These are phyloP conservation scores for Colletotrichum karsti DNA, from an alignment of 2,329 filamentous ascomycete genomes.

Conservation along the genomic window DNA sequence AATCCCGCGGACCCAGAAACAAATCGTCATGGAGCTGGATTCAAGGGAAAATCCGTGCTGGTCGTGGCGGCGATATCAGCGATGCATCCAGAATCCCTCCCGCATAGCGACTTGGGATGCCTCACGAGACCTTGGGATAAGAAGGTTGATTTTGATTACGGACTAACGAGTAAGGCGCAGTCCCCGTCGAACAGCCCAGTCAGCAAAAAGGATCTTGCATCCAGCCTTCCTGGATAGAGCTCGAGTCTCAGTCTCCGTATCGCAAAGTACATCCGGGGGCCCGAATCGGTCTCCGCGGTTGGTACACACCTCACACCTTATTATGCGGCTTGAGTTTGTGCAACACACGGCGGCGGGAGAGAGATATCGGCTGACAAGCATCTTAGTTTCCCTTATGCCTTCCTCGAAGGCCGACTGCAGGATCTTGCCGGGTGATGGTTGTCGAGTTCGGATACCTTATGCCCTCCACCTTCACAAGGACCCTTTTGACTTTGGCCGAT, in stretches of 20 bases:
- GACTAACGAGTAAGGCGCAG: constrained; percentile 6
- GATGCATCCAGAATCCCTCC: not conserved
- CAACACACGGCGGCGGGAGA: not conserved
- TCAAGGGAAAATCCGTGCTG: not conserved
- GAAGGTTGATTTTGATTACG: not conserved
- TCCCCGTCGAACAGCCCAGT: not conserved
- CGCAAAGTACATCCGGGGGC: not conserved
- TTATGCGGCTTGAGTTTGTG: constrained; percentile 4
- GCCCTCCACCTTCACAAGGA: not conserved
- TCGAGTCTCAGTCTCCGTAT: not conserved
- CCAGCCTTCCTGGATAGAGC: not conserved
- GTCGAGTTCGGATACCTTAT: too few relatives aligned
- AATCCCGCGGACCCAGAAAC: not conserved
- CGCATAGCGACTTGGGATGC: not conserved
- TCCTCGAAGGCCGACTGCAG: not conserved
- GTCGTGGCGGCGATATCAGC: not conserved
- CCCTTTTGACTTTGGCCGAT: not conserved
- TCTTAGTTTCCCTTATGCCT: not conserved
- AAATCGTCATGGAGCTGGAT: not conserved
- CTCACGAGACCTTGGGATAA: too few relatives aligned
- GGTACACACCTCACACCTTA: not conserved
- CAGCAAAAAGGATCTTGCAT: constrained; percentile 6
- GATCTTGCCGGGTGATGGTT: not conserved
- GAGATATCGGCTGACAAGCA: not conserved
- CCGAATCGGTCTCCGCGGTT: constrained; percentile 12